Base-by-base conservation (phyloP, 768 basidiomycete genomes). In the Tulasnella sp. region DNA sequence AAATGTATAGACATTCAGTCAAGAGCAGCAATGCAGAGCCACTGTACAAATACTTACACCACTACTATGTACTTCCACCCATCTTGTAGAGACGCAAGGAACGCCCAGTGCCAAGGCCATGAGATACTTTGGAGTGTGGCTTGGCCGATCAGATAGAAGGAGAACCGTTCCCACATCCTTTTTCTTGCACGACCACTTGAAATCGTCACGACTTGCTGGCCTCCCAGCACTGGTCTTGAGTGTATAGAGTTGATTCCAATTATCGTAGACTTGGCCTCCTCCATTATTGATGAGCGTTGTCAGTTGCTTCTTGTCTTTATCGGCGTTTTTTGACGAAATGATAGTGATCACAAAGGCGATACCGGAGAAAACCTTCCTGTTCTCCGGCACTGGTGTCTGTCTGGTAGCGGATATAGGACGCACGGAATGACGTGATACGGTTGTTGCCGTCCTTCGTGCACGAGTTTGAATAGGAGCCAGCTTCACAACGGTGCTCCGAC, bases 61-160 rank as follows among this genome's bases (percentile, higher is more conserved):
- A 24, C 42, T 24, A 2, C 24, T 7, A 48, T 4, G 3, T 31
- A 19, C 34, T 63, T 60, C 3, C 58, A 64, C 56, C 45, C 56
- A 69, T 32, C 42, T 39, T 7, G 46, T 46, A 1, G 58, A 59
- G 4, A 69, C 41, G 53, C 62, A 65, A 2, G 69, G 69, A 16
- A 69, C 61, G 3, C 68, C 67, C 37, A 65, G 57, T 1, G 66
- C 64, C 19, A 70, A 59, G 6, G 66, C 63, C 22, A 62, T 58
- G 56, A 69, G 59, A 48, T 60, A 62, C 54, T 69, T 70, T 20
- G 56, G 46, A 10, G 64, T 66, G 32, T 62, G 53, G 5, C 41
- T 43, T 9, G 60, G 25, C 9, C 56, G 50, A 28, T 61, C 56
- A 12, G 60, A 53, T 4, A 65, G 54, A 12, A 63, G 56, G 43